Evolutionary conservation across 345 rosid genomes (phyloP).

Genomic region (Brassica nigra): DNA sequence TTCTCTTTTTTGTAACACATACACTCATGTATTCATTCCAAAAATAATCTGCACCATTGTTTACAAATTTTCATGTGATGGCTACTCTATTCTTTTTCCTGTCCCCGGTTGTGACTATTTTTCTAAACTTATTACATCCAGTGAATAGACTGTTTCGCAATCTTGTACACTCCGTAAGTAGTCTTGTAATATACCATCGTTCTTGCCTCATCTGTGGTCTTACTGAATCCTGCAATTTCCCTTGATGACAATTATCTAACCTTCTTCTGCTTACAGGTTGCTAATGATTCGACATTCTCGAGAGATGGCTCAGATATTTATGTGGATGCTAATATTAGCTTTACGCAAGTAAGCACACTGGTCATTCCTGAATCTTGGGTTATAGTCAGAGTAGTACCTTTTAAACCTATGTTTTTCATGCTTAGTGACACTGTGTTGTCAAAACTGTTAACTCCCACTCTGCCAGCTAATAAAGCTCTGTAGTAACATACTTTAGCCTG

Average conservation of each 20-base stretch:
- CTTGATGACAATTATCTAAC: conserved; percentile 25
- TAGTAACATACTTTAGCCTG: conserved; percentile 3
- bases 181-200: not conserved
- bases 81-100: conserved; percentile 19
- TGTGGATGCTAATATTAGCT: conserved; percentile 79
- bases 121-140: conserved; percentile 3
- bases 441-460: not conserved
- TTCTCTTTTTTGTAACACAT: not conserved
- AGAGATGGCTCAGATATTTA: conserved; percentile 92
- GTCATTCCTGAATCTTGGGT: conserved; percentile 20
- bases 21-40: not conserved
- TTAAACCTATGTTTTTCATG: not conserved
- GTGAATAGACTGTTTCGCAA: not conserved
- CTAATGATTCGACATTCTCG: conserved; percentile 70
- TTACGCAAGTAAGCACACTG: conserved; percentile 70
- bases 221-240: conserved; percentile 17
- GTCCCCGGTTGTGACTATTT: conserved; percentile 4
- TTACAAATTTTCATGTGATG: conserved; percentile 13
- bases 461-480: conserved; percentile 23
- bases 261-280: conserved; percentile 56
- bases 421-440: conserved; percentile 22
- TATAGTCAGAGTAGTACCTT: conserved; percentile 18
- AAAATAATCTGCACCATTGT: not conserved
- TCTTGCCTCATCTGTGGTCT: conserved; percentile 18
- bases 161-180: conserved; percentile 3